Percentiles rank a stretch among this genome's conserved stretches.
Evolutionary conservation across 768 basidiomycete species (phyloP).

Genomic region (Brasilioporus rufonigricans): DNA sequence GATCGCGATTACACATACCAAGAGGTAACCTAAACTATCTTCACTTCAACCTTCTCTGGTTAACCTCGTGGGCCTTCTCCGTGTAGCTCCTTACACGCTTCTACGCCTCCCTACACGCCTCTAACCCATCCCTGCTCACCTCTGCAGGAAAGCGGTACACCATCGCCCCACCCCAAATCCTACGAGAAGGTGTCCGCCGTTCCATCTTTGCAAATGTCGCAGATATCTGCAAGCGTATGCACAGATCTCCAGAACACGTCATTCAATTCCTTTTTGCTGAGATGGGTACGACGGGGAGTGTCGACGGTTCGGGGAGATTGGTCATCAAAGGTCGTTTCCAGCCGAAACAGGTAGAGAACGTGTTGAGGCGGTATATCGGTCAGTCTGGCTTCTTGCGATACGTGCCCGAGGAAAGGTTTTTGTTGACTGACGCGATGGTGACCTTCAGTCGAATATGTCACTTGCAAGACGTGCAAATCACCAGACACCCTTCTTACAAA

Average conservation of each 20-base stretch:
- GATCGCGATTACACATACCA: conserved; percentile 96
- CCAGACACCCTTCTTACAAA: conserved; percentile 95
- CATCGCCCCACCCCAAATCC: conserved; percentile 92
- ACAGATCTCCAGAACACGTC: conserved; percentile 95
- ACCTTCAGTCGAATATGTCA: conserved; percentile 88
- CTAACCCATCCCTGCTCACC: conserved; percentile 87
- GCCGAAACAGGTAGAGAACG: conserved; percentile 98
- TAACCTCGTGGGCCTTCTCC: neutral
- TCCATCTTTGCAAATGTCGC: conserved; percentile 95
- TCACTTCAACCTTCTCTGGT: neutral
- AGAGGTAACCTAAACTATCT: conserved; percentile 60
- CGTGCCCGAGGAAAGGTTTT: neutral
- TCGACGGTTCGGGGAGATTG: conserved; percentile 87
- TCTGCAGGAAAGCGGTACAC: conserved; percentile 93
- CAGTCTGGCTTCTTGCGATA: conserved; percentile 27
- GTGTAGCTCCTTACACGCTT: conserved; percentile 87
- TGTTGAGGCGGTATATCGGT: conserved; percentile 95
- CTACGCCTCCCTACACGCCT: conserved; percentile 86
- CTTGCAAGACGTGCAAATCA: conserved; percentile 99
- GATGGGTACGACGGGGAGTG: conserved; percentile 96
- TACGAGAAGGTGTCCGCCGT: conserved; percentile 96
- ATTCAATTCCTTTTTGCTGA: conserved; percentile 97
- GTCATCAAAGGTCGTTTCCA: conserved; percentile 99
- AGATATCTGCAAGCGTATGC: conserved; percentile 99
- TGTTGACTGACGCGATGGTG: neutral